phyloP scores from a whole-genome alignment of 345 rosid genomes.

The Linum lewisii region DNA sequence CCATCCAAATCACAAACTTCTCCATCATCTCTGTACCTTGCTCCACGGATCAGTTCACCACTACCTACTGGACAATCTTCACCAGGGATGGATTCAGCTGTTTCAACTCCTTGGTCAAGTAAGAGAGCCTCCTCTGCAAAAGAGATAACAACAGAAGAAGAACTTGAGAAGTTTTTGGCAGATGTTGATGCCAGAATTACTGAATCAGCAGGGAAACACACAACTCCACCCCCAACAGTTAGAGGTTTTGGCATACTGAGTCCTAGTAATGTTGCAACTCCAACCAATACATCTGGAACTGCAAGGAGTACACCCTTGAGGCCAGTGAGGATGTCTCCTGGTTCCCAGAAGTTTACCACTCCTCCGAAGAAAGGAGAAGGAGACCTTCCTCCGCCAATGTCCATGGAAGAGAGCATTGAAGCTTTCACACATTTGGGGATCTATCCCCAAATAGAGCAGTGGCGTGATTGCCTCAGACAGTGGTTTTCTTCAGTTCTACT shows the following conservation, averaged over 20 bases:
- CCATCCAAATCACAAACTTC: constrained; percentile 55
- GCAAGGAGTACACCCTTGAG: constrained; percentile 80
- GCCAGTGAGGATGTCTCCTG: constrained; percentile 94
- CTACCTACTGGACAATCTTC: constrained; percentile 47
- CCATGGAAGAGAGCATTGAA: constrained; percentile 78
- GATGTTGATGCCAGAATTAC: constrained; percentile 65
- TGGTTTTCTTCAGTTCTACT: constrained; percentile 85
- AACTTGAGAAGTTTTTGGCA: constrained; percentile 77
- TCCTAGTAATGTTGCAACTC: constrained; percentile 56
- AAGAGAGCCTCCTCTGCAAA: constrained; percentile 40
- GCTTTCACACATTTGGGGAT: constrained; percentile 66
- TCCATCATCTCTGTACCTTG: constrained; percentile 65
- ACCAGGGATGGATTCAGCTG: constrained; percentile 46
- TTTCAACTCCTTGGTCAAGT: constrained; percentile 74
- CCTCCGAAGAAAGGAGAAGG: constrained; percentile 98
- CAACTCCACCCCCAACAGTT: constrained; percentile 72
- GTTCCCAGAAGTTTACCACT: constrained; percentile 84
- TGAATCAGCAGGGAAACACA: constrained; percentile 63
- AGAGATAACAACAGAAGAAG: constrained; percentile 79
- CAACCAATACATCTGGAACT: constrained; percentile 72
- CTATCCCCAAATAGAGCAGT: constrained; percentile 85
- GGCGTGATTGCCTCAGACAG: constrained; percentile 89
- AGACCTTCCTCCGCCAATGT: constrained; percentile 81
- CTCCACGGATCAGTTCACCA: constrained; percentile 45
- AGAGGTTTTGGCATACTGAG: constrained; percentile 55